These are phyloP conservation scores for Parafenestella ontariensis DNA, from an alignment of 2,329 filamentous ascomycete species.

Conservation along the genomic window DNA sequence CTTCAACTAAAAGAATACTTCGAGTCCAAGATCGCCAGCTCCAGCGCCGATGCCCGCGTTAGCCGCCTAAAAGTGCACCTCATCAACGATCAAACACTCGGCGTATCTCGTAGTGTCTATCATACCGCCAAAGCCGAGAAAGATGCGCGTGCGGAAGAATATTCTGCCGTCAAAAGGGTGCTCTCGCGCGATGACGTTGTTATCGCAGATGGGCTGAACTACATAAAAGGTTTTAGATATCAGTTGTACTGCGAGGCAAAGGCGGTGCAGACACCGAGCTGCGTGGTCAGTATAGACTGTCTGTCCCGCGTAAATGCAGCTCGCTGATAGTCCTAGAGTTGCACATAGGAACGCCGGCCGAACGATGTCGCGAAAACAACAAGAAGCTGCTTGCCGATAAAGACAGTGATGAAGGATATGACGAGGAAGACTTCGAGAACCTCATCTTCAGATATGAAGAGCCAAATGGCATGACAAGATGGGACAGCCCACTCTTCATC, in stretches of 20 bases:
- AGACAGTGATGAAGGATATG: slow-evolving; percentile 56
- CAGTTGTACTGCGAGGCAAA: slow-evolving; percentile 87
- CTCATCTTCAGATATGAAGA: slow-evolving; percentile 85
- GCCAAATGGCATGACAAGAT: slow-evolving; percentile 82
- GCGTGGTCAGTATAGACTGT: slow-evolving; percentile 62
- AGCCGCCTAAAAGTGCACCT: slow-evolving; percentile 71
- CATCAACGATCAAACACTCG: slow-evolving; percentile 75
- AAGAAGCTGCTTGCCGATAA: slow-evolving; percentile 56
- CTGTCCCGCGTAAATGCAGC: not conserved
- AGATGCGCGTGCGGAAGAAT: slow-evolving; percentile 77
- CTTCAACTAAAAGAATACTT: slow-evolving; percentile 72
- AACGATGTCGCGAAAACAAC: slow-evolving; percentile 68
- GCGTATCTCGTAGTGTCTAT: slow-evolving; percentile 74
- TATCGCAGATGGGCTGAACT: slow-evolving; percentile 81
- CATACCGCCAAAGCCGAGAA: slow-evolving; percentile 81
- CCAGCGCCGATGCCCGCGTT: slow-evolving; percentile 52
- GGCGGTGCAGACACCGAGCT: slow-evolving; percentile 76
- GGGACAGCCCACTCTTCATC: slow-evolving; percentile 84
- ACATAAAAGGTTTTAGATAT: slow-evolving; percentile 90
- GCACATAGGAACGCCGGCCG: slow-evolving; percentile 64
- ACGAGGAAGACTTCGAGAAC: slow-evolving; percentile 74
- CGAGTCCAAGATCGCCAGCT: slow-evolving; percentile 61
- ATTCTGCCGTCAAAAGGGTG: slow-evolving; percentile 78
- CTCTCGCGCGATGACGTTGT: slow-evolving; percentile 77
- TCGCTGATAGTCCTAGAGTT: slow-evolving; percentile 55